Percentiles rank a stretch among this genome's conserved stretches.
phyloP scores from a whole-genome alignment of 345 rosid species.

The Diplotaxis tenuifolia region DNA sequence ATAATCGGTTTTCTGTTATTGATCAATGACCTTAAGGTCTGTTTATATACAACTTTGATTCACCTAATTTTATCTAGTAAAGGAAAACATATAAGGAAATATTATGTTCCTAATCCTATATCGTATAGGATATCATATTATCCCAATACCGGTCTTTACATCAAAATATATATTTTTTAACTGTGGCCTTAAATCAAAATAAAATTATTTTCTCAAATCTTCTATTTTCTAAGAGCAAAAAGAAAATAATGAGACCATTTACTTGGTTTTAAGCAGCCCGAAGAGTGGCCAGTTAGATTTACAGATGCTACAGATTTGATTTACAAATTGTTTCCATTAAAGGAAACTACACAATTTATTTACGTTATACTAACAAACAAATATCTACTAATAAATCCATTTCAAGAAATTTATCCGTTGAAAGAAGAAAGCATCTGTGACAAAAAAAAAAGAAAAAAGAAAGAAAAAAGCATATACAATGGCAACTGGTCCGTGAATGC shows the following conservation, averaged over 20 bases:
- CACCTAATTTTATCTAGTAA: too few relatives aligned
- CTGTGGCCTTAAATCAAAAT: neutral
- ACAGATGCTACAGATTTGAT: neutral
- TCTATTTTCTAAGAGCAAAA: neutral
- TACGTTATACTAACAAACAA: neutral
- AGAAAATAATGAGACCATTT: neutral
- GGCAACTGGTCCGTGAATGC: neutral
- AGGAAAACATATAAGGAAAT: too few relatives aligned
- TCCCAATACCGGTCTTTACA: neutral
- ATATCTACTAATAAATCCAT: neutral
- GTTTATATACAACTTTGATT: too few relatives aligned
- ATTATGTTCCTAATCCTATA: too few relatives aligned
- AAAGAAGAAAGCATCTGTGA: neutral
- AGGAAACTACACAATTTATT: neutral
- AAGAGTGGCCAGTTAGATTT: neutral
- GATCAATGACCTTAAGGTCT: too few relatives aligned
- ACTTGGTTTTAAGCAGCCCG: neutral
- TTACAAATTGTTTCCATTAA: neutral
- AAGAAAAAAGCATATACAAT: neutral
- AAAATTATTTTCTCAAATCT: neutral
- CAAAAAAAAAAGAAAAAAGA: neutral
- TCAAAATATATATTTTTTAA: too few relatives aligned
- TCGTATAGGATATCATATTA: too few relatives aligned
- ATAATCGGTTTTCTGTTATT: too few relatives aligned
- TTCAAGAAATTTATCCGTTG: neutral